A percentile compares a stretch with the other conserved stretches of the same genome.
Conservation (phyloP, 257 asterid genomes). For the Solanum virginianum region DNA sequence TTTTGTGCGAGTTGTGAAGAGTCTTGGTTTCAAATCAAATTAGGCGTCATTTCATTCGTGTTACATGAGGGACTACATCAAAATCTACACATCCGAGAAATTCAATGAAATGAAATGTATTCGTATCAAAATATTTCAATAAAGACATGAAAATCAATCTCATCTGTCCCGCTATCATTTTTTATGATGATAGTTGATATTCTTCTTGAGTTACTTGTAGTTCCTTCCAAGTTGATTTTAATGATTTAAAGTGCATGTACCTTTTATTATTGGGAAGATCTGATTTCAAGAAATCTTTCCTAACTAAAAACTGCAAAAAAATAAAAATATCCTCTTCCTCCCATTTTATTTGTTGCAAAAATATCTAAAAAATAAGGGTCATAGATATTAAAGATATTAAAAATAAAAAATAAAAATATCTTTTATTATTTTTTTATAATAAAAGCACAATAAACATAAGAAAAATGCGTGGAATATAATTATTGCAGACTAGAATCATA, state of each 20-base stretch:
- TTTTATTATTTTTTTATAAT: too few relatives aligned
- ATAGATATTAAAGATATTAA: neutral
- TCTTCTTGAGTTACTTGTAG: neutral
- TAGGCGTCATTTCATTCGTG: neutral
- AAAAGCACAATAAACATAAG: neutral
- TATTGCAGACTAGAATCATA: neutral
- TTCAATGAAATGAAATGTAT: fast-evolving
- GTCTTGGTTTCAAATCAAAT: neutral
- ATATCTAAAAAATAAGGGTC: neutral
- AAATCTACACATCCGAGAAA: neutral
- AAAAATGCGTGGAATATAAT: neutral
- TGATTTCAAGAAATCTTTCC: neutral
- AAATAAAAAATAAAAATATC: too few relatives aligned
- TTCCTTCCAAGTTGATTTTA: neutral
- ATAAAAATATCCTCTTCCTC: neutral
- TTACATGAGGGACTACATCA: neutral
- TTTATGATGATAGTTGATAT: neutral
- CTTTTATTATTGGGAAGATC: neutral
- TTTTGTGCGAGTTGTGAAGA: neutral
- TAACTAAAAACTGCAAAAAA: neutral
- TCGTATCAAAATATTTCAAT: neutral
- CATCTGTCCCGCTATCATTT: fast-evolving
- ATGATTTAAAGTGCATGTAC: neutral
- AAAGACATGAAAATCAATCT: fast-evolving
- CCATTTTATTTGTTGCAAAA: too few relatives aligned